A percentile compares a stretch with the other conserved stretches of the same genome.
Conservation (phyloP, 176 grass and related monocot genomes). For the Musa acuminata region DNA sequence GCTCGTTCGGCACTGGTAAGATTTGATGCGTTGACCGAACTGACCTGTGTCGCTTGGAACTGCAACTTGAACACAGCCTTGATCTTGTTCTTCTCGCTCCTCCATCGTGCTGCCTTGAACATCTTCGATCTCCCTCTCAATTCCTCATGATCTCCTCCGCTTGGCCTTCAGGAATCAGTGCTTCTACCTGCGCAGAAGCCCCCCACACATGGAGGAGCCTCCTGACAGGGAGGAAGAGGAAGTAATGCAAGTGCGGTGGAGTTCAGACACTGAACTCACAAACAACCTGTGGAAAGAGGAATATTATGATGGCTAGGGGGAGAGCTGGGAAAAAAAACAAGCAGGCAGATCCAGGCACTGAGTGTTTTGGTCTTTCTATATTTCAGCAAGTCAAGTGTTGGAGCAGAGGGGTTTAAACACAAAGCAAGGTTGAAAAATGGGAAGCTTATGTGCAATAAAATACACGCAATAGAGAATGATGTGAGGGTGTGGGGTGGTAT, state of each 20-base stretch:
- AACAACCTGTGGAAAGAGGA: neutral
- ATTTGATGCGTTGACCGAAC: neutral
- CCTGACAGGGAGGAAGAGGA: constrained; percentile 19
- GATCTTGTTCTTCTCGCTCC: constrained; percentile 63
- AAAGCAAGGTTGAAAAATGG: too few species aligned
- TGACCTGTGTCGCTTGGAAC: constrained; percentile 73
- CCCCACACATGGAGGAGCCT: neutral
- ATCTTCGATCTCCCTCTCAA: constrained; percentile 30
- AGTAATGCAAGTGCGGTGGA: constrained; percentile 1
- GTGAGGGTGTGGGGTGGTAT: too few species aligned
- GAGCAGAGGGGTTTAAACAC: too few species aligned
- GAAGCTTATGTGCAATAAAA: too few species aligned
- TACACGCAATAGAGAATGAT: too few species aligned
- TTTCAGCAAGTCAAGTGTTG: too few species aligned
- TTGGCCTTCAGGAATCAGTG: neutral
- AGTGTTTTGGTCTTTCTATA: too few species aligned
- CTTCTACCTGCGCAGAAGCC: neutral
- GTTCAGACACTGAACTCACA: neutral
- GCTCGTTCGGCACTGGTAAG: neutral
- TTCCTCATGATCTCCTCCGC: constrained; percentile 9
- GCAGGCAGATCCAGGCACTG: too few species aligned
- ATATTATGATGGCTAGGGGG: constrained; percentile 15
- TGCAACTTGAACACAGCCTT: constrained; percentile 91
- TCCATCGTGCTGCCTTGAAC: constrained; percentile 81
- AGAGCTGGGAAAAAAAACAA: neutral